Percentiles rank a stretch among this genome's conserved stretches.
Evolutionary conservation across 192 early-diverging fungal genomes (phyloP).

Genomic region (Gorgonomyces haynaldii): DNA sequence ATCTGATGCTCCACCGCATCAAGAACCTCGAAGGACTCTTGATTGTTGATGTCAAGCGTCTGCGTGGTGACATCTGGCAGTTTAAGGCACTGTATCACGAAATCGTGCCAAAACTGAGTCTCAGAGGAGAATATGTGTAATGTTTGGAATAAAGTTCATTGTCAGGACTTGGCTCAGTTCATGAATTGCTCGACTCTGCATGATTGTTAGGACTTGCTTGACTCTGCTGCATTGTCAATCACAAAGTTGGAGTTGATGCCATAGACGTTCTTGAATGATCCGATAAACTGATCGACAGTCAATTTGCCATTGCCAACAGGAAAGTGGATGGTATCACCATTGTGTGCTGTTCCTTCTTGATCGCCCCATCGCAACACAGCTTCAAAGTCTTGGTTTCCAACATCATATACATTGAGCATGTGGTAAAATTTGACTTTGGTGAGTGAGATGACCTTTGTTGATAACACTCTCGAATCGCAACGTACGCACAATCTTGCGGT

Average conservation of each 20-base stretch:
- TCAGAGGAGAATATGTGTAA: conserved; percentile 12
- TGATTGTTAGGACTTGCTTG: too few species aligned
- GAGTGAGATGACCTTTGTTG: background rate
- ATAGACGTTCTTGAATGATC: conserved; percentile 10
- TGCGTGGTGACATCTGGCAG: conserved; percentile 40
- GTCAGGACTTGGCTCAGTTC: too few species aligned
- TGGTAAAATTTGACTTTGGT: conserved; percentile 14
- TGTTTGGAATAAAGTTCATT: too few species aligned
- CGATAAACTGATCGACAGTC: conserved; percentile 13
- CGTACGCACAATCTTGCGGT: conserved; percentile 11
- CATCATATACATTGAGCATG: conserved; percentile 18
- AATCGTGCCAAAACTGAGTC: conserved; percentile 14
- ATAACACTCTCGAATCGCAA: conserved; percentile 6
- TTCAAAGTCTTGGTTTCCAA: conserved; percentile 11
- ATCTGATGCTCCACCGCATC: conserved; percentile 81
- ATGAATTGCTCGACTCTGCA: too few species aligned
- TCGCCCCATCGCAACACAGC: conserved; percentile 21
- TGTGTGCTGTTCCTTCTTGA: conserved; percentile 10
- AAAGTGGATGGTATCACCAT: conserved; percentile 4
- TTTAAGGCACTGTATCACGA: conserved; percentile 40
- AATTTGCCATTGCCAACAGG: conserved; percentile 18
- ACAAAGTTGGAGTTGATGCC: conserved; percentile 5
- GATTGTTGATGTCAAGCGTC: conserved; percentile 41
- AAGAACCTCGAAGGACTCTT: conserved; percentile 60
- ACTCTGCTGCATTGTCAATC: too few species aligned